A percentile compares a stretch with the other conserved stretches of the same genome.
phyloP scores from a whole-genome alignment of 1,284 basidiomycete species.

The Cutaneotrichosporon sp. region DNA sequence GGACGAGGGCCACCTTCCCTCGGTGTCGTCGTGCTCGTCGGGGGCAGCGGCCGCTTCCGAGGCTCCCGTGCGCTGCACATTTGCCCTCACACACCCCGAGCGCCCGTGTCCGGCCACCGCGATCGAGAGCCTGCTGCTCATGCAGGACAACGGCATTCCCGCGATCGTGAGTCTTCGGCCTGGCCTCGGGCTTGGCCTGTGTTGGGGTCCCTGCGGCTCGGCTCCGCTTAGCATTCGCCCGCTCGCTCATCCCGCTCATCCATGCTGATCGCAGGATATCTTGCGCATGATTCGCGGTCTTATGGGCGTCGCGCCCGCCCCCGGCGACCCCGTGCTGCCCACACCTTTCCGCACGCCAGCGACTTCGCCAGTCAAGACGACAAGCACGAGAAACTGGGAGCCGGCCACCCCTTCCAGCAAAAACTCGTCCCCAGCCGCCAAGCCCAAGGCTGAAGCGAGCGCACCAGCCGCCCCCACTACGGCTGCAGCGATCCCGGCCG shows the following conservation, averaged over 20 bases:
- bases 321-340: not conserved
- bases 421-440: not conserved
- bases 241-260: too few relatives aligned
- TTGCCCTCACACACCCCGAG: not conserved
- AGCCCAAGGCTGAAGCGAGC: not conserved
- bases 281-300: constrained; percentile 5
- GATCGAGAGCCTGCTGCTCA: not conserved
- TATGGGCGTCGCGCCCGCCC: not conserved
- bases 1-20: not conserved
- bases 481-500: not conserved
- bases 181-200: not conserved
- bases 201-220: too few relatives aligned
- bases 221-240: too few relatives aligned
- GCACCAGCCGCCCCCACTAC: not conserved
- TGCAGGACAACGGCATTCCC: constrained; percentile 5
- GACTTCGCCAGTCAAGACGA: not conserved
- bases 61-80: not conserved
- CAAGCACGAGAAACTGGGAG: not conserved
- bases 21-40: not conserved
- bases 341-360: constrained; percentile 3
- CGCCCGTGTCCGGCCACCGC: constrained; percentile 5
- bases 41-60: not conserved
- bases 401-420: not conserved
- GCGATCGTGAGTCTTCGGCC: not conserved
- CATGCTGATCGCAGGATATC: constrained; percentile 2